phyloP scores from a whole-genome alignment of 257 asterid genomes.

The Scutellaria galericulata region DNA sequence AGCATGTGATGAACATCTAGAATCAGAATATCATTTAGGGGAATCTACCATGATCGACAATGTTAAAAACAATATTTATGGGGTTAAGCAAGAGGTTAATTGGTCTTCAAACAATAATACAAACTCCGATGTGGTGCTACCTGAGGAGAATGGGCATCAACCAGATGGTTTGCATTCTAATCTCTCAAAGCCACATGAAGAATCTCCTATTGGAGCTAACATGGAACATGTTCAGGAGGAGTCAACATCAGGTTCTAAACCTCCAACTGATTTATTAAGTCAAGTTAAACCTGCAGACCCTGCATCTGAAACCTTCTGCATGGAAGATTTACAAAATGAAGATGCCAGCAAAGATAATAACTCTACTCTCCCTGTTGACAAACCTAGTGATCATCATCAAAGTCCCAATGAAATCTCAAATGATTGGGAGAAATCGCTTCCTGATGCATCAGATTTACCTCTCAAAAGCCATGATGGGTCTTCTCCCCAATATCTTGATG shows the following conservation, averaged over 20 bases:
- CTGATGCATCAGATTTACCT: constrained; percentile 36
- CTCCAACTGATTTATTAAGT: constrained; percentile 38
- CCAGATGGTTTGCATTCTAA: constrained; percentile 39
- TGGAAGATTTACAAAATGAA: constrained; percentile 39
- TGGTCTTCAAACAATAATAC: constrained; percentile 42
- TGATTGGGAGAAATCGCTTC: constrained; percentile 35
- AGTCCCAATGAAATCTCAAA: constrained; percentile 36
- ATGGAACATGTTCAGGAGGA: constrained; percentile 34
- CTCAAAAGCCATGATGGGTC: constrained; percentile 42
- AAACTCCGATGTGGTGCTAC: constrained; percentile 45
- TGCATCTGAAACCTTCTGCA: constrained; percentile 40
- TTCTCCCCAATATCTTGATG: constrained; percentile 39
- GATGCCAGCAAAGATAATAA: constrained; percentile 36
- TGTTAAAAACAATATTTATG: constrained; percentile 38
- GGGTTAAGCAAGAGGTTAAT: constrained; percentile 45
- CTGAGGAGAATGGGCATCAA: constrained; percentile 49
- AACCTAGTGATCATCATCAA: constrained; percentile 35
- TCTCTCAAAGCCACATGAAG: constrained; percentile 38
- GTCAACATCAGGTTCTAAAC: constrained; percentile 41
- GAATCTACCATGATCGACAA: constrained; percentile 49
- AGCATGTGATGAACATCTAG: constrained; percentile 82
- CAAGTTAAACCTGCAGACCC: constrained; percentile 38
- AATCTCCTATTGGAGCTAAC: constrained; percentile 41
- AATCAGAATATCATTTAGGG: constrained; percentile 60
- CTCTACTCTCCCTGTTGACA: constrained; percentile 30